Base-by-base conservation (phyloP, 2,329 filamentous ascomycete species). In the Botrytis pseudocinerea region DNA sequence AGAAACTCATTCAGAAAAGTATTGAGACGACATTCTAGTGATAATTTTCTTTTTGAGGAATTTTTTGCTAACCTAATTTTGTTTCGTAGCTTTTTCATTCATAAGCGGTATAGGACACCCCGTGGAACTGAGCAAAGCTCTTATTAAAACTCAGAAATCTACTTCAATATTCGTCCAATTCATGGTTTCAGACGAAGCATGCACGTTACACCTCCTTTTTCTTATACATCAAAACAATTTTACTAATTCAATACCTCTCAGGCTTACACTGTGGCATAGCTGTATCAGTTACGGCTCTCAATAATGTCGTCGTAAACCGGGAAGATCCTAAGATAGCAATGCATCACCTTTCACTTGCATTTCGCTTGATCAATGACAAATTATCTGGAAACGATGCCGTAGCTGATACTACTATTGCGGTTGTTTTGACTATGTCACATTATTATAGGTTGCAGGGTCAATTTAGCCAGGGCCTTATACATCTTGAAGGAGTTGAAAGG, bases 201-300 rank as follows among this genome's bases (percentile, higher is more conserved):
- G 22, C 38, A 65, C 2, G 28, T 25, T 18, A 14, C 63, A n/a
- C 22, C 16, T 46, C 22, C 16, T 22, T 22, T 6, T 14, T 6
- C 16, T 44, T 48, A n/a, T 8, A 14, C 4, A 28, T n/a, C 22
- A 51, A 35, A 38, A 38, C 12, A 35, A n/a, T 12, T 4, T 44
- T n/a, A 32, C 44, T 48, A n/a, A 51, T 48, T 8, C 28, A 16
- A n/a, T 2, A 38, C 14, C 44, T 51, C n/a, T 28, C 8, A 80
- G 79, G 77, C 69, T 81, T 81, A 74, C 80, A 82, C 70, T 76
- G 77, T 38, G 72, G 76, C 8, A 72, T 81, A 38, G 80, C 81
- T 22, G 64, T 76, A 68, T 77, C 73, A 10, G 74, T 76, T 18
- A 63, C 73, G 74, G 70, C 73, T 74, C 69, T 74, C 61, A 73